phyloP scores from a whole-genome alignment of 2,329 filamentous ascomycete genomes.

The Trichoderma sp. region DNA sequence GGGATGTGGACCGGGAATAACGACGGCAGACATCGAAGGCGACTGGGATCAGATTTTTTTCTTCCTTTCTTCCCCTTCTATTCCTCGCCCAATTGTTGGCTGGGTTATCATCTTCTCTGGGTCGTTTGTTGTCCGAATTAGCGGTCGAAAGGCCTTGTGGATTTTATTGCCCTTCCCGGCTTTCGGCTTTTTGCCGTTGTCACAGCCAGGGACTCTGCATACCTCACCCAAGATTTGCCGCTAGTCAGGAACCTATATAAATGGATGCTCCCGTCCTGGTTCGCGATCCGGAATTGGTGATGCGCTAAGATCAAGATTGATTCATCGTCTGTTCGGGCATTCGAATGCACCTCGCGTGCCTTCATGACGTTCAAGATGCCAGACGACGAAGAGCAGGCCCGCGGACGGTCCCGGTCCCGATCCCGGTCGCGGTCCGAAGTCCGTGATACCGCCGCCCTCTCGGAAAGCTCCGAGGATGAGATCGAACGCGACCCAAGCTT shows the following conservation, averaged over 20 bases:
- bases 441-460: not conserved
- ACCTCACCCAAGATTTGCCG: too few relatives aligned
- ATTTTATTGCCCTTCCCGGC: conserved; percentile 3
- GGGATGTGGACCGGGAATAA: conserved; percentile 16
- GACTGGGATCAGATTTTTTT: not conserved
- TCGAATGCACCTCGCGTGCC: conserved; percentile 14
- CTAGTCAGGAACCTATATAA: conserved; percentile 6
- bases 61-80: too few relatives aligned
- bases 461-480: conserved; percentile 10
- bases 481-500: not conserved
- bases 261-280: conserved; percentile 30
- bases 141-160: conserved; percentile 17
- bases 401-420: not conserved
- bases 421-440: not conserved
- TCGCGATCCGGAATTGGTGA: conserved; percentile 21
- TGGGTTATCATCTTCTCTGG: not conserved
- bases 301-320: not conserved
- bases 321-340: too few relatives aligned
- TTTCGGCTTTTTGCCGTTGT: conserved; percentile 9
- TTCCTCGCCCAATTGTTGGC: not conserved
- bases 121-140: conserved; percentile 2
- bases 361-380: conserved; percentile 1
- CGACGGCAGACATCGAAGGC: conserved; percentile 16
- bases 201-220: not conserved
- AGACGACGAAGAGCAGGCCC: conserved; percentile 9